Percentiles rank a stretch among this genome's conserved stretches.
Conservation (phyloP, 441 rosid genomes). For the Pelargonium hybrid region DNA sequence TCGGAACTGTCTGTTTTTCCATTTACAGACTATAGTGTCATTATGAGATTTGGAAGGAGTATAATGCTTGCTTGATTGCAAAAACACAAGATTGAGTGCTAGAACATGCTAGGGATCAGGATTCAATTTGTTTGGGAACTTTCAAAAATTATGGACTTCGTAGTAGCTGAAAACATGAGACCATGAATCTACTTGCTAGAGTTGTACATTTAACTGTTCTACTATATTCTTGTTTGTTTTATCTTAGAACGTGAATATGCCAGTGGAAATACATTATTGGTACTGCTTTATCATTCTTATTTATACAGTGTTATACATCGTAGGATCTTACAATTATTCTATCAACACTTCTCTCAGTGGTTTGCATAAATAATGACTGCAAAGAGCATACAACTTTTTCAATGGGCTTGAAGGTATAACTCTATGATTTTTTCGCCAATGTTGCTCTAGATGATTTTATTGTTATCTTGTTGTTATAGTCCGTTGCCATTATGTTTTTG, state of each 20-base stretch:
- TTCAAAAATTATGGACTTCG: neutral
- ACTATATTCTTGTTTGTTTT: slow-evolving; percentile 2
- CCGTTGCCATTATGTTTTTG: neutral
- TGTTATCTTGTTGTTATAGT: neutral
- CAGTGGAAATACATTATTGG: neutral
- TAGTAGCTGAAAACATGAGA: neutral
- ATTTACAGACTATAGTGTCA: neutral
- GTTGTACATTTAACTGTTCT: neutral
- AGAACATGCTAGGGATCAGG: neutral
- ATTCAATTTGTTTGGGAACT: neutral
- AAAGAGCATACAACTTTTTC: slow-evolving; percentile 56
- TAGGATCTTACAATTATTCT: slow-evolving; percentile 82
- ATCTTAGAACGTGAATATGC: neutral
- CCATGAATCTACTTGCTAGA: neutral
- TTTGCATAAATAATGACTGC: slow-evolving; percentile 53
- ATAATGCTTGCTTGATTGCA: neutral
- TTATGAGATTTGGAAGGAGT: neutral
- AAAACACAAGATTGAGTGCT: neutral
- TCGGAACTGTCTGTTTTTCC: neutral
- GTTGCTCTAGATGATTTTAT: slow-evolving; percentile 7
- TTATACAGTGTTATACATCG: slow-evolving; percentile 5
- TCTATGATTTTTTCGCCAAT: neutral
- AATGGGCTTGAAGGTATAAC: slow-evolving; percentile 64
- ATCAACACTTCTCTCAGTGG: slow-evolving; percentile 80
- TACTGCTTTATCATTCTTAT: neutral